Base-by-base conservation (phyloP, 495 filamentous ascomycete genomes). In the Lasiosphaeris hirsuta region DNA sequence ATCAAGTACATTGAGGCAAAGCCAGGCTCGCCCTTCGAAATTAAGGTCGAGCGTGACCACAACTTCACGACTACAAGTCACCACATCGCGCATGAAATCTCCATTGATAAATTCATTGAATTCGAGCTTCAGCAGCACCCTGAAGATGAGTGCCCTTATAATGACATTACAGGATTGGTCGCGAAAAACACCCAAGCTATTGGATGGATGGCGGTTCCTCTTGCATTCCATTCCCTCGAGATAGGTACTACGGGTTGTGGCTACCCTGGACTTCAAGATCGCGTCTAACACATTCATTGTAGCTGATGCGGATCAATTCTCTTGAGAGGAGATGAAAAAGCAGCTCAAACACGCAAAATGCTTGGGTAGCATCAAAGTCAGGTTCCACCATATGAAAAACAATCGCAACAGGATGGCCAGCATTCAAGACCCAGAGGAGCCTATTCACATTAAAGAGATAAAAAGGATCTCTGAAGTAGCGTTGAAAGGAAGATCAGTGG, bases 1-100 rank as follows among this genome's bases (percentile, higher is more conserved):
- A 30, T 62, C 23, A 61, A 62, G 19, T 66, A 63, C 37, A 63
- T 68, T 2, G 60, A 62, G 10, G 57, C 47, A 10, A 62, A 56
- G 19, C 44, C 58, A 0, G 63, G 56, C 18, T 50, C 38, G 3
- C 35, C 8, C 0, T 68, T 61, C 42, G 11, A 1, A 2, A 50
- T 63, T 2, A 0, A 19, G 1, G 3, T 54, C 0, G 15, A 14
- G 13, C 38, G 17, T 9, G 11, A 9, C 1, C 1, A 39, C 0
- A 14, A 8, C 0, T 56, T 50, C 15, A 8, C 3, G 15, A 10
- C 49, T 6, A 19, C 23, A 0, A 23, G 44, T 11, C 17, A 50
- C 30, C 51, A 55, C 7, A 50, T 60, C 13, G 46, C 7, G 7
- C 10, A 17, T 0, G 2, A 1, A 0, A 14, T 30, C 30, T 3